A percentile compares a stretch with the other conserved stretches of the same genome.
Evolutionary conservation across 2,329 filamentous ascomycete genomes (phyloP).

Genomic region (Aureobasidium namibiae): DNA sequence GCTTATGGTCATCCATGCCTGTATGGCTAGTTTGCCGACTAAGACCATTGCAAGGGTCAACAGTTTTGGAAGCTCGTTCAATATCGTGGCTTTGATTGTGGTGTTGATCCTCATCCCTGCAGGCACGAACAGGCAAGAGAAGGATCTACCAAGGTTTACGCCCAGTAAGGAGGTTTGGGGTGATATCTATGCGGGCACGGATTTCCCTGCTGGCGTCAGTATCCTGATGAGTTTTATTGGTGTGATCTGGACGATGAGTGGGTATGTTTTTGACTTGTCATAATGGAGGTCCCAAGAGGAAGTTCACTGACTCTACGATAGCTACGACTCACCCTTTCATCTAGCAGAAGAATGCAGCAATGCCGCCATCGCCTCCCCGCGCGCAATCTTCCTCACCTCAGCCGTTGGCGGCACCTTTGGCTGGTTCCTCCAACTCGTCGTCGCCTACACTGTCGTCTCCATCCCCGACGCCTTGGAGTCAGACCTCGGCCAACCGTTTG

Average conservation of each 20-base stretch:
- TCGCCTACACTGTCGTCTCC: constrained; percentile 60
- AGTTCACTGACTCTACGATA: constrained; percentile 19
- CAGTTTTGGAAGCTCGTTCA: constrained; percentile 61
- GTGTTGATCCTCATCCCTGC: constrained; percentile 63
- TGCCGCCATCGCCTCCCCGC: constrained; percentile 59
- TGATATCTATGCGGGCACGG: constrained; percentile 56
- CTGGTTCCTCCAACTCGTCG: constrained; percentile 63
- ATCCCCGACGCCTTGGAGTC: constrained; percentile 52
- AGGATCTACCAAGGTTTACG: constrained; percentile 50
- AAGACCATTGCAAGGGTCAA: constrained; percentile 63
- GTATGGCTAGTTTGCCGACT: constrained; percentile 63
- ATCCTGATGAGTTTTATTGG: constrained; percentile 64
- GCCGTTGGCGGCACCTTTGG: constrained; percentile 58
- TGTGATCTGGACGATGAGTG: constrained; percentile 58
- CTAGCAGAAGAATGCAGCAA: constrained; percentile 70
- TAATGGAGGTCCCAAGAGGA: not conserved
- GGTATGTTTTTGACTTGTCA: not conserved
- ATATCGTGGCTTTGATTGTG: constrained; percentile 58
- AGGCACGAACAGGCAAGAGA: constrained; percentile 42
- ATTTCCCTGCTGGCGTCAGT: constrained; percentile 58
- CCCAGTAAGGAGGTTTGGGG: constrained; percentile 55
- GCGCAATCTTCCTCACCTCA: constrained; percentile 64
- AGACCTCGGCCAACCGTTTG: constrained; percentile 61
- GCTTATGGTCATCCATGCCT: constrained; percentile 59
- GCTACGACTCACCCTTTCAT: constrained; percentile 63